Evolutionary conservation across 768 basidiomycete species (phyloP), one percentile per base, ranked within the genome.

Genomic region (Podaxis sp.): DNA sequence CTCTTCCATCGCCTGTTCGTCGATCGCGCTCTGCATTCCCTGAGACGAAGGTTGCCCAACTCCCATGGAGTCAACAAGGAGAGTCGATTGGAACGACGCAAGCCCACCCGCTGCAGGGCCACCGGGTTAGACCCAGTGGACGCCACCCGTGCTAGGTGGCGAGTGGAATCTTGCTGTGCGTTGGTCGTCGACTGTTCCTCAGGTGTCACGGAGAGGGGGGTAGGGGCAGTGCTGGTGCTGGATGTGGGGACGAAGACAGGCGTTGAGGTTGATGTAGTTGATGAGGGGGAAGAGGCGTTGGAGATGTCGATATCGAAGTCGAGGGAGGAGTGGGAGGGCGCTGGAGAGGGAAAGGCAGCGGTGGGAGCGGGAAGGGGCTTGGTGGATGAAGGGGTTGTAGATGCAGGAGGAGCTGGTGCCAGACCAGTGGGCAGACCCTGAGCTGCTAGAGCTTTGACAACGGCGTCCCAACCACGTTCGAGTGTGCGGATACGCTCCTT

Each of bases 101-200:
- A 79, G 76, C 77, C 87, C 89, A 90, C 91, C 92, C 91, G 92
- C 92, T 94, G 92, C 92, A 87, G 90, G 92, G 92, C 80, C 87
- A 85, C 80, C 80, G 81, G 76, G 72, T 75, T 75, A 76, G 74
- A 75, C 71, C 76, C 81, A 79, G 82, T 82, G 85, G 82, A 87
- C 92, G 84, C 92, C 92, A 94, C 89, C 92, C 92, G 92, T 94
- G 92, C 92, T 89, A 90, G 88, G 88, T 94, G 92, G 92, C 92
- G 86, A 94, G 92, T 90, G 87, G 89, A 75, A 71, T 87, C 80
- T 59, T 60, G 59, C 42, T 52, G 71, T 73, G 71, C 63, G 74
- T 72, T 67, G 65, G 67, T 57, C 59, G 64, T 70, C 62, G 62
- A 60, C 69, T 50, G 62, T 64, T 64, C 63, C 65, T 59, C 54